Evolutionary conservation across 169 alveolate species (phyloP), one percentile per base, ranked within the genome.

Genomic region (Eimeria sp.): DNA sequence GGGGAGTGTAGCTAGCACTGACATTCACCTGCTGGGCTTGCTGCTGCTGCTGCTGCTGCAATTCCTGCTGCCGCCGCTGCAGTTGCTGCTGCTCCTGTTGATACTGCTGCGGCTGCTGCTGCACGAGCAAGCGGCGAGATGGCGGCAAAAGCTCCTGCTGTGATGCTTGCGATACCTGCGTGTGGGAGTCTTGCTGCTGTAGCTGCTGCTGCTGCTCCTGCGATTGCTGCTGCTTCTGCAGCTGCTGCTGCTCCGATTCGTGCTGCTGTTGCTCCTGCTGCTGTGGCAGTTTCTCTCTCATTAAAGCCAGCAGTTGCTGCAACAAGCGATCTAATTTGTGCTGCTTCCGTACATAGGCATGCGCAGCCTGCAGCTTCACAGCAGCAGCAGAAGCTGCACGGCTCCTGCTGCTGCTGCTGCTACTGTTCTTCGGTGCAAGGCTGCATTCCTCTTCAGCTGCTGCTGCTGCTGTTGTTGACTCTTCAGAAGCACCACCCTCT

Each of bases 341-440:
- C 94, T 87, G 84, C 83, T 87, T 61, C 40, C 16, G n/a, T 1
- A 87, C 49, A 47, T 45, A 65, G 22, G 63, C 84, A 61, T 87
- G 94, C 40, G 80, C 84, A 61, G 80, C 84, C 54, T 87, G 94
- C 94, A 63, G 94, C 83, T 87, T 70, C n/a, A 51, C n/a, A 45
- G 65, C 95, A 34, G 75, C 75, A 4, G 84, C 70, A 27, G n/a
- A 25, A 10, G 51, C 86, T 65, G 45, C 94, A 13, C 16, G 20
- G 57, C 65, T 45, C 7, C 49, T 10, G 78, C 70, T 83, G 91
- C 92, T 84, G 92, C 43, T 30, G 34, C 75, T 65, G 75, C 40
- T 20, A 6, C 73, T 82, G 91, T 45, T 57, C 75, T 73, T 54
- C n/a, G 89, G 51, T 25, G 30, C 65, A 40, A 49, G 34, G 63